Conservation (phyloP, 495 filamentous ascomycete genomes). For the Hypoxylon rickii region DNA sequence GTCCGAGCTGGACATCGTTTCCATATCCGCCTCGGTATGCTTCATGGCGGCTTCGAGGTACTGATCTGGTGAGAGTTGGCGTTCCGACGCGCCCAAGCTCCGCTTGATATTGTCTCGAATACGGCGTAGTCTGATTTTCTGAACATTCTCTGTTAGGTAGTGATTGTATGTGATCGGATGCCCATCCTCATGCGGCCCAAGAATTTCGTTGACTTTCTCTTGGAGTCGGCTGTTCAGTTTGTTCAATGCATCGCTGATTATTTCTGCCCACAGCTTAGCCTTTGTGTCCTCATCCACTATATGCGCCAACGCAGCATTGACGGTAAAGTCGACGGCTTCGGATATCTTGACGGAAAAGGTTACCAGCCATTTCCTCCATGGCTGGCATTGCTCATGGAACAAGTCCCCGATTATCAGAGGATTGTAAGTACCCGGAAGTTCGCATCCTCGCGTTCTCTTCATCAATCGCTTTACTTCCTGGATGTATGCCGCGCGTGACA, state of each 20-base stretch:
- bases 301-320: slow-evolving; percentile 34
- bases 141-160: slow-evolving; percentile 54
- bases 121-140: slow-evolving; percentile 43
- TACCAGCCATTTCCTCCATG: slow-evolving; percentile 42
- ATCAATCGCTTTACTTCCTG: slow-evolving; percentile 40
- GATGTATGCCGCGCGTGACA: slow-evolving; percentile 38
- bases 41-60: slow-evolving; percentile 6
- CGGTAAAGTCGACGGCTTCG: slow-evolving; percentile 27
- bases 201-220: slow-evolving; percentile 41
- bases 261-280: slow-evolving; percentile 33
- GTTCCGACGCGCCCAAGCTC: slow-evolving; percentile 6
- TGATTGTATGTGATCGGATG: slow-evolving; percentile 65
- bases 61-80: not conserved
- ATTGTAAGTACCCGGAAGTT: slow-evolving; percentile 54
- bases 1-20: slow-evolving; percentile 36
- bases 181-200: slow-evolving; percentile 39
- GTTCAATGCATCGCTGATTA: slow-evolving; percentile 40
- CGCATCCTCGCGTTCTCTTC: slow-evolving; percentile 41
- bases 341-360: slow-evolving; percentile 34
- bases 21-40: slow-evolving; percentile 38
- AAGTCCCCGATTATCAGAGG: slow-evolving; percentile 53
- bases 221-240: slow-evolving; percentile 22
- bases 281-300: slow-evolving; percentile 40
- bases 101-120: slow-evolving; percentile 18
- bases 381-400: slow-evolving; percentile 48